Conservation (phyloP, 1,284 basidiomycete genomes). For the Sporisorium sorghi region DNA sequence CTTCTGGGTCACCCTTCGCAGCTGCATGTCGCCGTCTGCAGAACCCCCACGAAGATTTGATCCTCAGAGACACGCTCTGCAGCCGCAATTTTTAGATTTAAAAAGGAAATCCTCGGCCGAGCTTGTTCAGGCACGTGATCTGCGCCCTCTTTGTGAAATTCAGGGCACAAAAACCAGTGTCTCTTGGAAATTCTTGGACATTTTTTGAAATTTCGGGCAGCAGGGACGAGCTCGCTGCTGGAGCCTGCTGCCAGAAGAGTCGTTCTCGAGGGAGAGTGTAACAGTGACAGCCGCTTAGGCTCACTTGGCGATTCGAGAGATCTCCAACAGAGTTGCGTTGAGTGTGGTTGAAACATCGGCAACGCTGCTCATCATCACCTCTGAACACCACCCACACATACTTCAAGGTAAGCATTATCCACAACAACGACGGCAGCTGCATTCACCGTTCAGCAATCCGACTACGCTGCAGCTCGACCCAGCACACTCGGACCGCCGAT, state of each 20-base stretch:
- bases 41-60: no score
- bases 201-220: no score
- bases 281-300: neutral
- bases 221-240: neutral
- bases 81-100: no score
- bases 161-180: no score
- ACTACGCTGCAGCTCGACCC: slow-evolving; percentile 2
- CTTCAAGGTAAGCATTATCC: slow-evolving; percentile 49
- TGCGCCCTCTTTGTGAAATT: no score
- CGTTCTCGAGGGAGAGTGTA: slow-evolving; percentile 5
- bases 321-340: neutral
- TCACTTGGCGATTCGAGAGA: slow-evolving; percentile 1
- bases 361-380: slow-evolving; percentile 32
- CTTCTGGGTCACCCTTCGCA: neutral
- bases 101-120: no score
- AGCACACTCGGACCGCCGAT: slow-evolving; percentile 6
- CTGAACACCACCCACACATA: slow-evolving; percentile 47
- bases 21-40: no score
- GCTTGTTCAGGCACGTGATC: no score
- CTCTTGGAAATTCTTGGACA: no score
- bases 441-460: neutral
- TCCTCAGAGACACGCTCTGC: no score
- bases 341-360: slow-evolving; percentile 22
- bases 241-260: neutral
- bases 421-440: slow-evolving; percentile 14